phyloP scores from a whole-genome alignment of 805 yeast genomes.

The Sugiyamaella valdiviana region DNA sequence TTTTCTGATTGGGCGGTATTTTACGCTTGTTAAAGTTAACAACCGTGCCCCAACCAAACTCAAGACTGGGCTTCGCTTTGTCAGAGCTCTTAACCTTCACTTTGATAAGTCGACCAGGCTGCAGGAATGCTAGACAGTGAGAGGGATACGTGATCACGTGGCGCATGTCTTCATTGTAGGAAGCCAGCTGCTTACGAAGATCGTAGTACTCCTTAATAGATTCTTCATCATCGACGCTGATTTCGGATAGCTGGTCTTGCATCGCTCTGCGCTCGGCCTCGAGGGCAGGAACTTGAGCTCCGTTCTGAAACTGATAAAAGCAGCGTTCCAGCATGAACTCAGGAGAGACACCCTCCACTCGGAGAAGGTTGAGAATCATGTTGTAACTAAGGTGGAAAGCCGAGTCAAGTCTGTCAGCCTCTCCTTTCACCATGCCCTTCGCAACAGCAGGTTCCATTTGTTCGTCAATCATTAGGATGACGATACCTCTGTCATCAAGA shows the following conservation, averaged over 20 bases:
- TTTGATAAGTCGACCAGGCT: slow-evolving; percentile 79
- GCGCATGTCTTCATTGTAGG: slow-evolving; percentile 68
- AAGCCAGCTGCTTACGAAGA: slow-evolving; percentile 60
- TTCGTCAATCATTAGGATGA: slow-evolving; percentile 98
- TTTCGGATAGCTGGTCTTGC: slow-evolving; percentile 38
- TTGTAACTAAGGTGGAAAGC: slow-evolving; percentile 97
- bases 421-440: slow-evolving; percentile 99
- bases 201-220: slow-evolving; percentile 78
- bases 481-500: slow-evolving; percentile 97
- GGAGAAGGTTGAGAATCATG: slow-evolving; percentile 87
- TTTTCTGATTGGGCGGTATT: slow-evolving; percentile 20
- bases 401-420: slow-evolving; percentile 93
- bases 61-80: slow-evolving; percentile 34
- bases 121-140: slow-evolving; percentile 72
- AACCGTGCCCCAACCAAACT: slow-evolving; percentile 97
- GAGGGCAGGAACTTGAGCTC: slow-evolving; percentile 80
- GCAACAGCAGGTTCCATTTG: slow-evolving; percentile 99
- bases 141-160: slow-evolving; percentile 89
- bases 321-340: slow-evolving; percentile 94
- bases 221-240: slow-evolving; percentile 66
- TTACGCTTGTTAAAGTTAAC: slow-evolving; percentile 67
- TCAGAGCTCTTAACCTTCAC: slow-evolving; percentile 41
- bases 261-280: slow-evolving; percentile 51
- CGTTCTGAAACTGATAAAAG: slow-evolving; percentile 91
- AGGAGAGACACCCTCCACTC: slow-evolving; percentile 98